Base-by-base conservation (phyloP, 805 yeast species). In the Pichia paraexigua region DNA sequence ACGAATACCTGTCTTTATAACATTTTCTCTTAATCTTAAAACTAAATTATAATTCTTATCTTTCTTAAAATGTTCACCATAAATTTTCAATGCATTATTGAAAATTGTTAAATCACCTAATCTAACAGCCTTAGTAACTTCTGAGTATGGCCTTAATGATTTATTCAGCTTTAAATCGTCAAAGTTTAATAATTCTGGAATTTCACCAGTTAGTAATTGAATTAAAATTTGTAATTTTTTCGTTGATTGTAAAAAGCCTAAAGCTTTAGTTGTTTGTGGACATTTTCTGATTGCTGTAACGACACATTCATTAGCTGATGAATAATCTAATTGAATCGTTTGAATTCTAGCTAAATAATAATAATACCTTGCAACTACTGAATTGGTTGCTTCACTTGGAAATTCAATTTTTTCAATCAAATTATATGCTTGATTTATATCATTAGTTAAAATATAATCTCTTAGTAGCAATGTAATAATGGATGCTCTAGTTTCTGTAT, bases 211-310 rank as follows among this genome's bases (percentile, higher is more conserved):
- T 61, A 94, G 79, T 63, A 94, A 75, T 71, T 94, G 97, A 60
- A 94, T 87, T 53, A 91, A 77, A 55, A 92, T 86, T 64, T 82
- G 85, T 59, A 94, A 78, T 71, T 94, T 94, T 58, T 91, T 82
- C 3, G 97, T 94, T 48, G 87, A 80, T 69, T 91, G 96, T 57
- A 90, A 68, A 66, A 94, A 94, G 2, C 99, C 99, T 43, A 77
- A 68, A 10, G 97, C 89, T 54, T 83, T 79, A 43, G 79, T 76
- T 1, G 95, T 87, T 67, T 89, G 97, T 27, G 99, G 98, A 11
- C 95, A 91, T 67, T 94, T 94, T 72, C 99, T 84, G 49, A 91
- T 85, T 2, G 99, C 97, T n/a, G 94, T 89, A 51, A 89, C 86
- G 51, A 87, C 87, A 64, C 82, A 89, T 62, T 91, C 96, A 63